These are phyloP conservation scores for Trichoderma polysporum DNA, from an alignment of 2,329 filamentous ascomycete species.

Conservation along the genomic window DNA sequence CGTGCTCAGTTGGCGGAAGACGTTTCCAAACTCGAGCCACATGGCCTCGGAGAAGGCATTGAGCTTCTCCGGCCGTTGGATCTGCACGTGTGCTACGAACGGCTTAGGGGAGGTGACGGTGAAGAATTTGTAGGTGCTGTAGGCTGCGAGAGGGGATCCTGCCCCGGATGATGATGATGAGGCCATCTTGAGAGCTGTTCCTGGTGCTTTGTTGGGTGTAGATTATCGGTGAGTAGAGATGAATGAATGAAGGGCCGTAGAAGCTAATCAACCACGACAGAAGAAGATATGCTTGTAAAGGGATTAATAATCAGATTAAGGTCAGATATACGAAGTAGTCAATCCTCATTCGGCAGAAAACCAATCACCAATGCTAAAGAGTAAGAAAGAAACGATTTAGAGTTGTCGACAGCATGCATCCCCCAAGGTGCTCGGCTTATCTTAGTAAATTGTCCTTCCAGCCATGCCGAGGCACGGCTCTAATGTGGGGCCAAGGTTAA, in stretches of 20 bases:
- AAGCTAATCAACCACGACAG: neutral
- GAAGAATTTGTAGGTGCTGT: conserved; percentile 63
- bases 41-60: conserved; percentile 85
- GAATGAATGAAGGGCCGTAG: neutral
- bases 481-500: neutral
- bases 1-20: conserved; percentile 71
- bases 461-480: neutral
- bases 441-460: neutral
- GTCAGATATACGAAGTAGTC: neutral
- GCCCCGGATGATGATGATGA: conserved; percentile 3
- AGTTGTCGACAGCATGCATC: neutral
- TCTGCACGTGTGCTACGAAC: conserved; percentile 86
- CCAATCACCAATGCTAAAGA: neutral
- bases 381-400: neutral
- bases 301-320: neutral
- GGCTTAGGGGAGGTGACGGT: conserved; percentile 68
- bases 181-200: neutral
- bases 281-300: neutral
- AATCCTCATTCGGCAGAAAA: neutral
- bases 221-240: neutral
- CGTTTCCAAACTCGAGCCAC: conserved; percentile 75
- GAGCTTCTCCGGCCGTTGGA: conserved; percentile 81
- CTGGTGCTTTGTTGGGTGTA: neutral
- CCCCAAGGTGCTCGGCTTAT: neutral
- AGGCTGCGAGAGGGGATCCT: conserved; percentile 34